phyloP scores from a whole-genome alignment of 495 filamentous ascomycete species.

The Penicillium arizonense region DNA sequence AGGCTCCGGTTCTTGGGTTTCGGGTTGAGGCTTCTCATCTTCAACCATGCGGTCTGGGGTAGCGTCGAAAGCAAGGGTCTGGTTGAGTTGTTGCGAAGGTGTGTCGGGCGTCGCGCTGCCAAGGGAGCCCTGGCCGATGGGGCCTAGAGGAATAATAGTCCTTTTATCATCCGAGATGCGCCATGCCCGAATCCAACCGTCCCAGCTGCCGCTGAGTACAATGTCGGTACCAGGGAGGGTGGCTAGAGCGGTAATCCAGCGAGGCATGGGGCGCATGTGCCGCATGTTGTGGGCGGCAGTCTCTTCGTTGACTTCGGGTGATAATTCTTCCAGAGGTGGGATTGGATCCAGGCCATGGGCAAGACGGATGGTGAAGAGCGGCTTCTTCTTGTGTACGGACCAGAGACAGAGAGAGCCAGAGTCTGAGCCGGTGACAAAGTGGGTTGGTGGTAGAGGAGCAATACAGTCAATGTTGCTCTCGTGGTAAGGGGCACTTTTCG shows the following conservation, averaged over 20 bases:
- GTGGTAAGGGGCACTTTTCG: constrained; percentile 50
- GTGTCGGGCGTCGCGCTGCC: constrained; percentile 25
- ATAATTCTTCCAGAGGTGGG: constrained; percentile 63
- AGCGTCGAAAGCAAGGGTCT: constrained; percentile 29
- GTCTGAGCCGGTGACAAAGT: constrained; percentile 91
- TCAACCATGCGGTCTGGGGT: constrained; percentile 22
- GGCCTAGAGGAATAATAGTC: constrained; percentile 68
- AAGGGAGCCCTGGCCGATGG: constrained; percentile 48
- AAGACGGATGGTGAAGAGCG: constrained; percentile 72
- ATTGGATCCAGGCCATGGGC: constrained; percentile 79
- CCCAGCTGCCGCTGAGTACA: constrained; percentile 89
- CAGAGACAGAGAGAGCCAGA: constrained; percentile 86
- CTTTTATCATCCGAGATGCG: constrained; percentile 77
- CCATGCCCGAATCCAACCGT: constrained; percentile 86
- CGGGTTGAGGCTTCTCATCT: constrained; percentile 12
- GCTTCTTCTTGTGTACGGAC: constrained; percentile 92
- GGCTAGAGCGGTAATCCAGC: constrained; percentile 87
- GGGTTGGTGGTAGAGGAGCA: constrained; percentile 82
- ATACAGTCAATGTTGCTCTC: constrained; percentile 91
- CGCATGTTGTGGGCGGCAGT: constrained; percentile 55
- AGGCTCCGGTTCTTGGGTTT: constrained; percentile 24
- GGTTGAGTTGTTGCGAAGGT: constrained; percentile 39
- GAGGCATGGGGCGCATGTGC: constrained; percentile 50
- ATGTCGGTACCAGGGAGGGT: constrained; percentile 86
- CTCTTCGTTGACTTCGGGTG: constrained; percentile 63